Base-by-base conservation (phyloP, 805 yeast species). In the Saccharomycopsis olivae region DNA sequence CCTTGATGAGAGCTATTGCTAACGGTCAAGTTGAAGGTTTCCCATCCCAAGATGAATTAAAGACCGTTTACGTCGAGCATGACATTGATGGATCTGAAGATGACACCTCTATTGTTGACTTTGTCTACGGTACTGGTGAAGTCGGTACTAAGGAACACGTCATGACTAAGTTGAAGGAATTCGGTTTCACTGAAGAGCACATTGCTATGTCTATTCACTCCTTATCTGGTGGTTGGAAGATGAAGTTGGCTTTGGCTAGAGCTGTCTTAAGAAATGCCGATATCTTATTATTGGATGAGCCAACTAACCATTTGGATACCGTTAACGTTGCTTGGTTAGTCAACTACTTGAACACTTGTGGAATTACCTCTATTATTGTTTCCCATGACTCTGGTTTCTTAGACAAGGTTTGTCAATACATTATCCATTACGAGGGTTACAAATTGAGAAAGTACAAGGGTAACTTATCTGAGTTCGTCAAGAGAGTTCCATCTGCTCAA, bases 221-320 rank as follows among this genome's bases (percentile, higher is more conserved):
- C 51, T 77, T 92, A 57, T 92, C 98, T 62, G 98, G 98, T 81
- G 98, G 98, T 79, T 89, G 98, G 98, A 92, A 92, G 81, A 89
- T 89, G 98, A 92, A 92, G 73, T 79, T 89, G 68, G 97, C 97
- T 64, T 78, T 89, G 61, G 97, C 98, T 58, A 86, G 96, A 73
- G 98, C 98, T 62, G 96, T 89, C 61, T 79, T 89, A 71, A 85
- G 84, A 78, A 88, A 88, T 71, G 97, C 98, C 61, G 95, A 85
- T 69, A 92, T 89, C 64, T 75, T 89, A 68, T 75, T 89, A 69
- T 81, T 89, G 68, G 98, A 89, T 76, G 98, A 89, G 78, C 98
- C 98, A 73, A 89, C 98, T 64, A 89, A 89, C 84, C 98, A 92
- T 77, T 84, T 92, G 83, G 98, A 92, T 74, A 88, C 96, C 59